Evolutionary conservation across 164 flowering plant genomes (phyloP).

Genomic region (Paratinospora sagittata): DNA sequence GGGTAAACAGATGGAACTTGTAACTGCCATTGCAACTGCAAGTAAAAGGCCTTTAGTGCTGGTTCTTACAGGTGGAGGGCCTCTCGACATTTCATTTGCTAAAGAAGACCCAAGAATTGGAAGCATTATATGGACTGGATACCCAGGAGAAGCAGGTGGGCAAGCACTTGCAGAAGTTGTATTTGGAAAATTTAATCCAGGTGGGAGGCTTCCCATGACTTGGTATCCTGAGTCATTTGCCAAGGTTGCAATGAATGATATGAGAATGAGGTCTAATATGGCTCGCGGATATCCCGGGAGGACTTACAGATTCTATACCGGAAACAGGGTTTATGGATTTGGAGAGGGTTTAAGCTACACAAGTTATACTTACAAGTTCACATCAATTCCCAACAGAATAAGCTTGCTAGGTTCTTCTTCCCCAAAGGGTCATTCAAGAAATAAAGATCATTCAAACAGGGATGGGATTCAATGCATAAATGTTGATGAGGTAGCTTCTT

Average conservation of each 20-base stretch:
- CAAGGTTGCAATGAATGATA: conserved; percentile 70
- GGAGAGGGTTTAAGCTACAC: conserved; percentile 82
- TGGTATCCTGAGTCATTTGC: conserved; percentile 95
- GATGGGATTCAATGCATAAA: conserved; percentile 30
- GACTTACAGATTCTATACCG: conserved; percentile 83
- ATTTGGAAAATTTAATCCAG: too few species aligned
- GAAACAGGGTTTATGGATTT: conserved; percentile 51
- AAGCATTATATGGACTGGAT: too few species aligned
- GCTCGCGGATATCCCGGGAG: conserved; percentile 80
- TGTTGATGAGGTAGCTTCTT: conserved; percentile 35
- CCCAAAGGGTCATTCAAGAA: conserved; percentile 9
- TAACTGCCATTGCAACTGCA: conserved; percentile 46
- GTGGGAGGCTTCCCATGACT: conserved; percentile 79
- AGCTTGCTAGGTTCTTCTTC: conserved; percentile 21
- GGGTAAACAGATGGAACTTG: conserved; percentile 73
- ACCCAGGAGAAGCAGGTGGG: too few species aligned
- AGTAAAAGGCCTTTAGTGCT: conserved; percentile 65
- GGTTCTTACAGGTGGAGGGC: conserved; percentile 87
- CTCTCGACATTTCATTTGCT: conserved; percentile 83
- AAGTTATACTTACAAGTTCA: conserved; percentile 42
- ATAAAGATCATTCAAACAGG: conserved; percentile 16
- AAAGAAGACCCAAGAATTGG: too few species aligned
- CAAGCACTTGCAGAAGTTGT: too few species aligned
- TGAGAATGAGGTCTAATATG: conserved; percentile 82
- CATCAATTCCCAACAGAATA: conserved; percentile 50